phyloP scores from a whole-genome alignment of 2,329 filamentous ascomycete species.

The Pseudogymnoascus sp. region DNA sequence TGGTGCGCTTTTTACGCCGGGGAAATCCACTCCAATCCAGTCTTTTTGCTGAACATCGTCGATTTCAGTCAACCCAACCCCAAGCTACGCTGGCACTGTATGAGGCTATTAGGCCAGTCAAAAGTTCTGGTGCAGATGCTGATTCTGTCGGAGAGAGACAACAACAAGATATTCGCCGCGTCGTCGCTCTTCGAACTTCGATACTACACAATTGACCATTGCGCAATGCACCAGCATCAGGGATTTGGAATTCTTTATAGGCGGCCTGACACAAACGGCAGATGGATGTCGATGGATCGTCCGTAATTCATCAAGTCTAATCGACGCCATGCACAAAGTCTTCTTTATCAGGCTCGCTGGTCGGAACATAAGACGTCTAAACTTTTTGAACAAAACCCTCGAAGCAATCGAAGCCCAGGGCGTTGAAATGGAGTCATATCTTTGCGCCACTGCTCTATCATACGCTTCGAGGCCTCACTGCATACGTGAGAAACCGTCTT shows the following conservation, averaged over 20 bases:
- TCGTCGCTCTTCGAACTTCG: background rate
- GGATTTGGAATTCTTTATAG: too few species aligned
- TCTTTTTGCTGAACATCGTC: conserved; percentile 14
- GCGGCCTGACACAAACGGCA: conserved; percentile 12
- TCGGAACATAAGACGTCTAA: background rate
- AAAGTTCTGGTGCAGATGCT: background rate
- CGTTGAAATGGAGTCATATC: background rate
- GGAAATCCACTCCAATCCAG: conserved; percentile 9
- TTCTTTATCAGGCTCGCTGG: conserved; percentile 17
- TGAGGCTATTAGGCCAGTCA: background rate
- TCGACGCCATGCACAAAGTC: conserved; percentile 10
- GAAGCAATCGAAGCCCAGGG: background rate
- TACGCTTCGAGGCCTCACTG: background rate
- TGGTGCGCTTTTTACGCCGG: conserved; percentile 7
- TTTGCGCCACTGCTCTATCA: conserved; percentile 1
- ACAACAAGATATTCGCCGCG: background rate
- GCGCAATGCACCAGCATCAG: background rate
- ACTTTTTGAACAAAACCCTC: background rate
- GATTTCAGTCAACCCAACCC: conserved; percentile 15
- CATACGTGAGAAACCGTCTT: background rate
- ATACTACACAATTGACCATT: too few species aligned
- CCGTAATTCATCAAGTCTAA: conserved; percentile 11
- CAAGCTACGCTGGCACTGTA: background rate
- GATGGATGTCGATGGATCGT: conserved; percentile 16
- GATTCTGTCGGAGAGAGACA: background rate